phyloP scores from a whole-genome alignment of 768 basidiomycete species.

The Boletus reticuloceps region DNA sequence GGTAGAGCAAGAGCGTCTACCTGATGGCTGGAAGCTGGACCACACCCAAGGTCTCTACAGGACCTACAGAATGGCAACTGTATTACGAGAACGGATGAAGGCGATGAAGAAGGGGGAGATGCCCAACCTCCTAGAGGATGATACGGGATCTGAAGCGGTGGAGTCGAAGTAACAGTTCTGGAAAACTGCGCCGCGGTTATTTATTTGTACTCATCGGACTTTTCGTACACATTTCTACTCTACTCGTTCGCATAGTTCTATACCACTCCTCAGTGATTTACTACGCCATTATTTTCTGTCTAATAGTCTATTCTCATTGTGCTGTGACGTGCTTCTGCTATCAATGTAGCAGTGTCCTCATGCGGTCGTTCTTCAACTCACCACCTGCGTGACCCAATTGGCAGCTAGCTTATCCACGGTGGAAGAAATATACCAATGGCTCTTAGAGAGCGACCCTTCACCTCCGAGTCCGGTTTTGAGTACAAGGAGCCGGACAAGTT shows the following conservation, averaged over 20 bases:
- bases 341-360: too few species aligned
- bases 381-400: too few species aligned
- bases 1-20: conserved; percentile 52
- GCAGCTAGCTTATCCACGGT: too few species aligned
- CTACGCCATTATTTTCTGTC: too few species aligned
- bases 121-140: conserved; percentile 19
- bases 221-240: not conserved
- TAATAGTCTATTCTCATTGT: too few species aligned
- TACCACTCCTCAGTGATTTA: too few species aligned
- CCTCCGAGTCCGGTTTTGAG: too few species aligned
- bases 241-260: not conserved
- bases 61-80: conserved; percentile 29
- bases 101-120: conserved; percentile 17
- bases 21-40: conserved; percentile 35
- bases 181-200: not conserved
- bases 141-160: not conserved
- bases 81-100: conserved; percentile 28
- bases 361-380: too few species aligned
- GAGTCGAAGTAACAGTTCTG: conserved; percentile 14
- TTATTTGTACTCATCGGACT: not conserved
- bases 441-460: too few species aligned
- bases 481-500: too few species aligned
- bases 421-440: too few species aligned
- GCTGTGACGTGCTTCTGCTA: too few species aligned
- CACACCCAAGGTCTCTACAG: conserved; percentile 30